These are phyloP conservation scores for Podaxis sp. DNA, from an alignment of 768 basidiomycete genomes.

Conservation along the genomic window DNA sequence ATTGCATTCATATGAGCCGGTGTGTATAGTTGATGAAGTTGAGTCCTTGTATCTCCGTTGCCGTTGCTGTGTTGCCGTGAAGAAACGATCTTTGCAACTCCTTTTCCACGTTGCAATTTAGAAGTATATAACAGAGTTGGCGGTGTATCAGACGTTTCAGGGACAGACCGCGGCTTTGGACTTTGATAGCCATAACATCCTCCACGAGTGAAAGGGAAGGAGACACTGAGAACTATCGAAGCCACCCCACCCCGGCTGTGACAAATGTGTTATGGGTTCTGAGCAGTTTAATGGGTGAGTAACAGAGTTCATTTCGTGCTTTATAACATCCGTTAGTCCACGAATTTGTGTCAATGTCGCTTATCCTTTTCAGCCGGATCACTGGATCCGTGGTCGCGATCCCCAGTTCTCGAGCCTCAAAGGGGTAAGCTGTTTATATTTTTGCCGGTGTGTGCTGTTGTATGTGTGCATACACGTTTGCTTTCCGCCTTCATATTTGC, in stretches of 20 bases:
- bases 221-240: conserved; percentile 5
- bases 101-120: not conserved
- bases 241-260: not conserved
- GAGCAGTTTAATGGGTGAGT: not conserved
- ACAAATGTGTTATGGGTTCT: conserved; percentile 1
- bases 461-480: not conserved
- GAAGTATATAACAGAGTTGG: too few species aligned
- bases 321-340: conserved; percentile 2
- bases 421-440: not conserved
- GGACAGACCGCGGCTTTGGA: not conserved
- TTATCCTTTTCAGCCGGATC: conserved; percentile 4
- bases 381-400: not conserved
- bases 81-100: not conserved
- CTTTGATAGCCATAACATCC: not conserved
- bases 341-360: not conserved
- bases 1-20: not conserved
- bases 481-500: not conserved
- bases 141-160: not conserved
- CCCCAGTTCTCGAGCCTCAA: not conserved
- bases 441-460: not conserved
- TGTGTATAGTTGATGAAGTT: not conserved
- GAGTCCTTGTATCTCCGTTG: not conserved
- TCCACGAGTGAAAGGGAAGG: conserved; percentile 1
- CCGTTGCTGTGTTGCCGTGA: not conserved
- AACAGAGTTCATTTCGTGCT: not conserved